Base-by-base conservation (phyloP, 371 early-diverging fungal genomes). In the Mucor plumbeus region DNA sequence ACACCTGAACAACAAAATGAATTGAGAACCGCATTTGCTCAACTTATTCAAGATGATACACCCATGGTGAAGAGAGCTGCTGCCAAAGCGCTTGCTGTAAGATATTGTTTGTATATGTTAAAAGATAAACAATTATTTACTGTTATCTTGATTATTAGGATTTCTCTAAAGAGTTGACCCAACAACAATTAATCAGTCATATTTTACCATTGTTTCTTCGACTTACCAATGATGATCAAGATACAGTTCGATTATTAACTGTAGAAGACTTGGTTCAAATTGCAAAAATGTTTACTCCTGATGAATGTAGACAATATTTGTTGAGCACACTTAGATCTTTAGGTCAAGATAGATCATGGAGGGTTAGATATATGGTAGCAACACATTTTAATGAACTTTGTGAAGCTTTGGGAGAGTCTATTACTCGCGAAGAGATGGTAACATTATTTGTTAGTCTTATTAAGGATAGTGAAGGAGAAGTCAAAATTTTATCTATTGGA, bases 31-130 rank as follows among this genome's bases (percentile, higher is more conserved):
- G 60, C 85, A 48, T 92, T 86, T 80, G 89, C 88, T 41, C 90
- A 90, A 72, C 87, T 99, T n/a, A 91, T 94, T 71, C 87, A 90
- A 73, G 99, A 99, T 77, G 97, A 97, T 63, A 98, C 98, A 13
- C 99, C 99, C 40, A 98, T 99, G 99, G 98, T 97, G 62, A 90
- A 98, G 69, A 88, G 98, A 65, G 94, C 97, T 4, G 96, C 96
- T 36, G 95, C 97, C 15, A 93, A 94, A 15, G 85, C 95, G 65
- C 83, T 99, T 40, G 88, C 90, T 54, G 94, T 93, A 85, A 77
- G 85, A 66, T 31, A 26, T 15, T 15, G n/a, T 63, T 43, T 21
- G 17, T 34, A 11, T n/a, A 62, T 3, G 11, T 14, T 61, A 47
- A 17, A 0, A 5, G 10, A 43, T 1, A 44, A 10, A 60, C 21